Base-by-base conservation (phyloP, 345 rosid species). In the Aurinia saxatilis region DNA sequence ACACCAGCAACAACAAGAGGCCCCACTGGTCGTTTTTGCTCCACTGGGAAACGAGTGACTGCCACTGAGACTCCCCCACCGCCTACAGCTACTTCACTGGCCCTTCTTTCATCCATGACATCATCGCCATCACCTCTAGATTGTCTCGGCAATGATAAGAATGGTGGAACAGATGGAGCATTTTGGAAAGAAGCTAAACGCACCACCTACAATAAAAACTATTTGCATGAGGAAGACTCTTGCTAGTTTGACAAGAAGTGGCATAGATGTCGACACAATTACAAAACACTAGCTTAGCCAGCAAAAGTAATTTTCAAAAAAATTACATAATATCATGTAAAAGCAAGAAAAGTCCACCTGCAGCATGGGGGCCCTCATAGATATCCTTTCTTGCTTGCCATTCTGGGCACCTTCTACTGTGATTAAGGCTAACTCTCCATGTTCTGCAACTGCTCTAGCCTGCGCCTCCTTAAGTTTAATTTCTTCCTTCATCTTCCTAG, bases 1-100 rank as follows among this genome's bases (percentile, higher is more conserved):
- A 93, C 95, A 55, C 99, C 99, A 72, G 84, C 90, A 58, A 93
- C 81, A 68, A 87, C 79, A 57, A 93, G 80, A 62, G 99, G 99
- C 77, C 99, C 97, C 41, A 93, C 87, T 33, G 99, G 99, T 57
- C 99, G 87, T 67, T 84, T 93, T 68, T 90, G 96, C 75, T 93
- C 99, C 39, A 75, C 38, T 14, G 99, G 97, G 71, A 92, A 93
- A 66, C 97, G 96, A 67, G 97, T 90, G 73, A 93, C 92, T 59
- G 97, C 99, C 63, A 92, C 99, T 33, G 97, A 86, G 62, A 92
- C 90, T 58, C 99, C 97, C 56, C 99, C 99, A 60, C 99, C 99
- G 75, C 97, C 99, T 57, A 92, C 99, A 80, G 97, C 98, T 70
- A 89, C 78, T 79, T 92, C 99, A 77, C 60, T 84, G 74, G 63